Base-by-base conservation (phyloP, 2,329 filamentous ascomycete species). In the Scytalidium sp. region DNA sequence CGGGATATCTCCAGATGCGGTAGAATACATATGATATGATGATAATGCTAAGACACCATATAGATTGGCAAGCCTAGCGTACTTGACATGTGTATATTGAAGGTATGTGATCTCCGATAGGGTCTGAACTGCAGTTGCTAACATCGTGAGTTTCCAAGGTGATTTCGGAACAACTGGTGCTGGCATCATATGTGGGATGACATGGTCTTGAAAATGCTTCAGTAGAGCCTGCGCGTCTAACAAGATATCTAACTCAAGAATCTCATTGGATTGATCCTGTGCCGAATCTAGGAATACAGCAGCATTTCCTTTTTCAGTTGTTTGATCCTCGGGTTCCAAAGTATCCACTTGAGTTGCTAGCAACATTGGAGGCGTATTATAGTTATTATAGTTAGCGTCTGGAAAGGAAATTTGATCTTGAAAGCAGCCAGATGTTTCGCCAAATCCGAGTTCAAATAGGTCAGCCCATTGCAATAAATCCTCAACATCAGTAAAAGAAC, bases 381-480 rank as follows among this genome's bases (percentile, higher is more conserved):
- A n/a, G n/a, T n/a, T n/a, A n/a, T n/a, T n/a, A n/a, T n/a, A n/a
- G n/a, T n/a, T n/a, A n/a, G n/a, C n/a, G n/a, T n/a, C n/a, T n/a
- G n/a, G n/a, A n/a, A n/a, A n/a, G n/a, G n/a, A n/a, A n/a, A n/a
- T n/a, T n/a, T n/a, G n/a, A n/a, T n/a, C n/a, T n/a, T n/a, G n/a
- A n/a, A n/a, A n/a, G n/a, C n/a, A n/a, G 15, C 29, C 29, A 20
- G 19, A 8, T 45, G 20, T 39, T 32, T 15, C 29, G 17, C 41
- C 46, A 44, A 49, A 43, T 29, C 44, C 46, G 44, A 49, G 45
- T 21, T 62, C 63, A 6, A 67, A 56, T 0, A 67, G 48, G 43
- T 67, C 64, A 1, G 65, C 63, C 64, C 64, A 67, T 23, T 65
- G 64, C 3, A 67, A 45, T 15, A 64, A 63, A 43, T 65, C 64